Evolutionary conservation across 495 filamentous ascomycete species (phyloP).

Genomic region (Aspergillus taichungensis): DNA sequence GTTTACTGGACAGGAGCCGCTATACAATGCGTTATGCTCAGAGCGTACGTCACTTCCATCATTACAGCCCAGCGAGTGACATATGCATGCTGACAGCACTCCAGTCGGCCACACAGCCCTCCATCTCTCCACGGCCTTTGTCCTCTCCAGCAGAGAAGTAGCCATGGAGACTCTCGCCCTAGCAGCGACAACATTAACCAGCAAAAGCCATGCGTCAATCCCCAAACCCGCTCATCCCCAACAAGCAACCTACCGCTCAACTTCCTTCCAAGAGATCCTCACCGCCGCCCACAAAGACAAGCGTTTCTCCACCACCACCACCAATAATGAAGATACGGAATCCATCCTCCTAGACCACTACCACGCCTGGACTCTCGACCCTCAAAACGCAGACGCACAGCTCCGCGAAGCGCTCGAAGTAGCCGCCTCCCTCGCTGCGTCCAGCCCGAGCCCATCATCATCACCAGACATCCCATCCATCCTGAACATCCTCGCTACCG

Average conservation of each 20-base stretch:
- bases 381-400: slow-evolving; percentile 46
- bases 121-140: slow-evolving; percentile 81
- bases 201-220: slow-evolving; percentile 66
- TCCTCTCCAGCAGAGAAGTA: slow-evolving; percentile 67
- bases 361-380: slow-evolving; percentile 68
- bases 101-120: slow-evolving; percentile 82
- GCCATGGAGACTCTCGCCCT: slow-evolving; percentile 77
- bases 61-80: background rate
- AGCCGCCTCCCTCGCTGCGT: slow-evolving; percentile 63
- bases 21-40: slow-evolving; percentile 67
- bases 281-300: slow-evolving; percentile 45
- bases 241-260: slow-evolving; percentile 35
- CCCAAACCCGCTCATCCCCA: slow-evolving; percentile 61
- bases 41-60: slow-evolving; percentile 52
- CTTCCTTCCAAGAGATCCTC: slow-evolving; percentile 58
- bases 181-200: slow-evolving; percentile 62
- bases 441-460: slow-evolving; percentile 58
- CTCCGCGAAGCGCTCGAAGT: slow-evolving; percentile 73
- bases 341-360: slow-evolving; percentile 70
- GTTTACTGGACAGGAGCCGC: slow-evolving; percentile 62
- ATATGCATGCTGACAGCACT: slow-evolving; percentile 4
- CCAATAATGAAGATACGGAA: slow-evolving; percentile 55
- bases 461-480: slow-evolving; percentile 45
- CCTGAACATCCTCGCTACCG: slow-evolving; percentile 71
- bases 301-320: slow-evolving; percentile 44